Conservation (phyloP, 78 protist species). For the Planoprotostelium fungivorum region DNA sequence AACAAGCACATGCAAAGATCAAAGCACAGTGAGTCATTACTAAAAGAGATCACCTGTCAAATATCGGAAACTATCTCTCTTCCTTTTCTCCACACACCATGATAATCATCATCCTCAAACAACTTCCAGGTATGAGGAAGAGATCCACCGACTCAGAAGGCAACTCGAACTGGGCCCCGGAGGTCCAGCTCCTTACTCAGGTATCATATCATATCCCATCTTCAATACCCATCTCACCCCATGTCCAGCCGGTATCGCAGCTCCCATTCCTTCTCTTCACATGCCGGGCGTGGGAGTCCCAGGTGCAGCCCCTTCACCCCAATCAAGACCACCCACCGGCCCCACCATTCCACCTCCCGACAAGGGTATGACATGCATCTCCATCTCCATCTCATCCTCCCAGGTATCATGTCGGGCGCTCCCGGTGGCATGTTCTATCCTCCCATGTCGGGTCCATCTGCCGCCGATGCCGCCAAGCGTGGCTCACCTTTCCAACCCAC, state of each 20-base stretch:
- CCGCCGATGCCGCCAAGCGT: background rate
- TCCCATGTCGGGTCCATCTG: too few species aligned
- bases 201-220: background rate
- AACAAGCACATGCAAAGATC: conserved; percentile 24
- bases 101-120: background rate
- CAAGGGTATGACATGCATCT: background rate
- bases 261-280: background rate
- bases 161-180: conserved; percentile 20
- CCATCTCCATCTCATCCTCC: background rate
- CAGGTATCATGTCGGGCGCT: background rate
- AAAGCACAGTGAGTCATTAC: conserved; percentile 12
- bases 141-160: conserved; percentile 24
- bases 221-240: too few species aligned
- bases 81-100: too few species aligned
- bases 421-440: background rate
- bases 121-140: conserved; percentile 43
- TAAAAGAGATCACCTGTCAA: too few species aligned
- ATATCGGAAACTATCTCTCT: too few species aligned
- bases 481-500: background rate
- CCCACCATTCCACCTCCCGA: background rate
- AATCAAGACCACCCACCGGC: background rate
- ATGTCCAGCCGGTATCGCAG: background rate
- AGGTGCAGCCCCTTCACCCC: background rate
- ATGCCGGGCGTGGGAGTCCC: background rate
- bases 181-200: background rate